phyloP scores from a whole-genome alignment of 1,284 basidiomycete genomes.

The Stygiomarasmius scandens region DNA sequence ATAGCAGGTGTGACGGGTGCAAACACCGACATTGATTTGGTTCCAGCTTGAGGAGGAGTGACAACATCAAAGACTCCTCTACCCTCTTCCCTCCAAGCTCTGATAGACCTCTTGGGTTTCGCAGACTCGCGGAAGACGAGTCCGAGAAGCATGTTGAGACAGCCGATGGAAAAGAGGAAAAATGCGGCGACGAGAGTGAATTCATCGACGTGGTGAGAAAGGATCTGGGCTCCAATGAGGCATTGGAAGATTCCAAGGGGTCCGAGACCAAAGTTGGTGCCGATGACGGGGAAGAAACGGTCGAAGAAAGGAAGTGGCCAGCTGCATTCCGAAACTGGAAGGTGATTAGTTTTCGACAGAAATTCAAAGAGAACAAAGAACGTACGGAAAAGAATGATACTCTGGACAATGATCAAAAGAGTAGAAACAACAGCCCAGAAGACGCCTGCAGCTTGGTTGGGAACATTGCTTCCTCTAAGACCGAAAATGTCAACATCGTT shows the following conservation, averaged over 20 bases:
- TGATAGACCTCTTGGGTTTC: constrained; percentile 66
- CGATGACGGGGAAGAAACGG: constrained; percentile 86
- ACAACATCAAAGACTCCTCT: constrained; percentile 65
- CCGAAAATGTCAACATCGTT: constrained; percentile 8
- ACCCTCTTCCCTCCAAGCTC: constrained; percentile 62
- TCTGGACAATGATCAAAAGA: constrained; percentile 79
- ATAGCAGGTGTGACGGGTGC: constrained; percentile 40
- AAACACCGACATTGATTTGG: constrained; percentile 43
- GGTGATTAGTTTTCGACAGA: background rate
- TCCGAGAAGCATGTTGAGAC: constrained; percentile 80
- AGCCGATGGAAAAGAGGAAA: constrained; percentile 84
- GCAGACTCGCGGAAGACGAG: constrained; percentile 69
- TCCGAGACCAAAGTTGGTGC: constrained; percentile 78
- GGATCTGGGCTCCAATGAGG: constrained; percentile 80
- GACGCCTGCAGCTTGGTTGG: constrained; percentile 82
- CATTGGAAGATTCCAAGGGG: constrained; percentile 82
- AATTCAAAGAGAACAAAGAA: constrained; percentile 17
- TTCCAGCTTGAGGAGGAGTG: constrained; percentile 31
- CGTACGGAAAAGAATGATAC: constrained; percentile 72
- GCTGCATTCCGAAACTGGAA: constrained; percentile 47
- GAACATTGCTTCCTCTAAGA: constrained; percentile 72
- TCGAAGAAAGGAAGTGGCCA: constrained; percentile 77
- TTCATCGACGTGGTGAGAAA: constrained; percentile 78
- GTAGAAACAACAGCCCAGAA: constrained; percentile 88
- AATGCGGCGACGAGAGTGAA: constrained; percentile 85